These are phyloP conservation scores for Acanthamoeba culbertsoni DNA, from an alignment of 208 protist genomes.

Conservation along the genomic window DNA sequence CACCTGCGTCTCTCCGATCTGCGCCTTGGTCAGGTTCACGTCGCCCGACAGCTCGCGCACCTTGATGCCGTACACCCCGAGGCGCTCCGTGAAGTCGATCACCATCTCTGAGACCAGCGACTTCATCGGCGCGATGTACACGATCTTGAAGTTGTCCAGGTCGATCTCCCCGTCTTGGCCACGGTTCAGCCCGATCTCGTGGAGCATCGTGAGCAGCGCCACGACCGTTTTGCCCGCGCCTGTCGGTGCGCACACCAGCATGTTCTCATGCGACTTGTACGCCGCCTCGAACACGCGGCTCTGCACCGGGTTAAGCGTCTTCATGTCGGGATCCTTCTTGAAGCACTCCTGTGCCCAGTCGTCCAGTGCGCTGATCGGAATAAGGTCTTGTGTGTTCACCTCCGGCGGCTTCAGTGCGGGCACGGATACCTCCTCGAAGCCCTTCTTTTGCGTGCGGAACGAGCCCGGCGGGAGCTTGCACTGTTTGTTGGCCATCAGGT, in stretches of 20 bases:
- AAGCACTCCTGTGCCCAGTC: slow-evolving; percentile 70
- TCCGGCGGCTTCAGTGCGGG: background rate
- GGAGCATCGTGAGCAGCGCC: slow-evolving; percentile 95
- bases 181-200: slow-evolving; percentile 87
- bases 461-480: slow-evolving; percentile 59
- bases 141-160: slow-evolving; percentile 95
- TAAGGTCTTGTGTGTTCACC: slow-evolving; percentile 4
- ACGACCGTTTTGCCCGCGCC: slow-evolving; percentile 98
- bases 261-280: slow-evolving; percentile 97
- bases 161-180: slow-evolving; percentile 85
- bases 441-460: background rate
- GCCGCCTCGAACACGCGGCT: slow-evolving; percentile 94
- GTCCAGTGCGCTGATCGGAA: slow-evolving; percentile 75
- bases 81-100: slow-evolving; percentile 92
- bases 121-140: slow-evolving; percentile 99
- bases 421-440: slow-evolving; percentile 68
- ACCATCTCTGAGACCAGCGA: slow-evolving; percentile 98
- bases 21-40: slow-evolving; percentile 97
- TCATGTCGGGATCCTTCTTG: slow-evolving; percentile 62
- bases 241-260: slow-evolving; percentile 98
- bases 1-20: slow-evolving; percentile 96
- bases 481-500: background rate
- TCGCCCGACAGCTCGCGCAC: slow-evolving; percentile 98
- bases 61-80: slow-evolving; percentile 80
- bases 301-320: slow-evolving; percentile 95